Conservation (phyloP, 2,329 filamentous ascomycete genomes). For the Fusarium vanettenii region DNA sequence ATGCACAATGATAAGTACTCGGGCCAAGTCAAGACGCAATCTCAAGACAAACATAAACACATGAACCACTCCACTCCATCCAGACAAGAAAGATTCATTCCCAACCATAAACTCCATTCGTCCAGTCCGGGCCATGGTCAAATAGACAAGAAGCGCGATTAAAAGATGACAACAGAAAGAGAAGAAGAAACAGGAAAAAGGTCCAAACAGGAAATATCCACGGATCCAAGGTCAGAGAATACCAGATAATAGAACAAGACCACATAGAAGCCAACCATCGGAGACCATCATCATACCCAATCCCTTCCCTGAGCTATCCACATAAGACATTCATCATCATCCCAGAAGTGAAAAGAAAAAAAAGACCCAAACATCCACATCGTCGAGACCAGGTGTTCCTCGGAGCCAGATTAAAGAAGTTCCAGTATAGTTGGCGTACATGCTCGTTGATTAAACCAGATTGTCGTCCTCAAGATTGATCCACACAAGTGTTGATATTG, state of each 20-base stretch:
- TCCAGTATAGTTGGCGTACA: not conserved
- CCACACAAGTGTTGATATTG: not conserved
- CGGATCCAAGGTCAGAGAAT: conserved; percentile 6
- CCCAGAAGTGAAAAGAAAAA: not conserved
- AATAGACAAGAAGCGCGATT: not conserved
- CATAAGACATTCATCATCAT: not conserved
- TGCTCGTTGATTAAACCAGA: not conserved
- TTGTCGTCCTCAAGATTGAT: not conserved
- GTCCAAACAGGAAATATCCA: conserved; percentile 1
- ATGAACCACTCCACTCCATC: not conserved
- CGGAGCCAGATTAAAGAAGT: not conserved
- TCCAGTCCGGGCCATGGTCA: not conserved
- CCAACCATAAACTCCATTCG: conserved; percentile 19
- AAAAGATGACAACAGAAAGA: conserved; percentile 1
- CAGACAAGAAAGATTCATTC: not conserved
- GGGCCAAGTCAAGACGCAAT: not conserved
- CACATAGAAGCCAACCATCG: not conserved
- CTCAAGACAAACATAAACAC: not conserved
- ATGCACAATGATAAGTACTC: conserved; percentile 1
- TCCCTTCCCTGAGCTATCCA: not conserved
- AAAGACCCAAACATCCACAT: not conserved
- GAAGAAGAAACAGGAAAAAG: not conserved
- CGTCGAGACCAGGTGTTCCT: not conserved
- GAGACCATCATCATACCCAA: not conserved
- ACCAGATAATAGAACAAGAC: not conserved